Conservation (phyloP, 768 basidiomycete genomes). For the Thelephora ganbajun region DNA sequence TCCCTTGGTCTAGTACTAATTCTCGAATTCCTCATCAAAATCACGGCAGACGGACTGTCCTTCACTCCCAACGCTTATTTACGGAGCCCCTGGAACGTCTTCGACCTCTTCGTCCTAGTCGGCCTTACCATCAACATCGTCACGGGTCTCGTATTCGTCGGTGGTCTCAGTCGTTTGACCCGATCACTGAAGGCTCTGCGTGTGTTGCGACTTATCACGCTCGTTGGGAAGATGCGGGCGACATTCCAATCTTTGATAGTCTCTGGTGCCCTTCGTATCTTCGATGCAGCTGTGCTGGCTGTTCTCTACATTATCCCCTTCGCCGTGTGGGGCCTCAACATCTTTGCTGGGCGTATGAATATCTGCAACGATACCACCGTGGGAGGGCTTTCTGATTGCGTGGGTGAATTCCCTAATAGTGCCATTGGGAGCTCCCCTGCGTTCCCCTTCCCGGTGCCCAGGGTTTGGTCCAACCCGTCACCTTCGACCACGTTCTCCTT, state of each 20-base stretch:
- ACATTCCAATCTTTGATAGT: constrained; percentile 84
- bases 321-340: constrained; percentile 88
- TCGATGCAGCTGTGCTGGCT: constrained; percentile 83
- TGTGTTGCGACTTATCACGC: constrained; percentile 79
- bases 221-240: constrained; percentile 73
- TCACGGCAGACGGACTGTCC: constrained; percentile 83
- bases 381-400: constrained; percentile 48
- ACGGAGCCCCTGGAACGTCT: constrained; percentile 80
- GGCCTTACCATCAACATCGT: constrained; percentile 65
- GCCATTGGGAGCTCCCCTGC: constrained; percentile 35
- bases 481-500: constrained; percentile 80
- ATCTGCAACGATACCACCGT: constrained; percentile 61
- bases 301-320: constrained; percentile 87
- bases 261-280: constrained; percentile 68
- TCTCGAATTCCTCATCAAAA: constrained; percentile 78
- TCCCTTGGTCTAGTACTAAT: constrained; percentile 59
- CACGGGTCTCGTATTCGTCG: constrained; percentile 59
- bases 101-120: constrained; percentile 77
- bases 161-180: constrained; percentile 70
- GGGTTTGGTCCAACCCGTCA: constrained; percentile 81
- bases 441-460: constrained; percentile 64
- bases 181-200: constrained; percentile 79
- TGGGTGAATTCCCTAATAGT: constrained; percentile 57
- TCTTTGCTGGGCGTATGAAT: constrained; percentile 79
- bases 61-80: constrained; percentile 90